These are phyloP conservation scores for Metarhizium humberi DNA, from an alignment of 2,329 filamentous ascomycete genomes.

Conservation along the genomic window DNA sequence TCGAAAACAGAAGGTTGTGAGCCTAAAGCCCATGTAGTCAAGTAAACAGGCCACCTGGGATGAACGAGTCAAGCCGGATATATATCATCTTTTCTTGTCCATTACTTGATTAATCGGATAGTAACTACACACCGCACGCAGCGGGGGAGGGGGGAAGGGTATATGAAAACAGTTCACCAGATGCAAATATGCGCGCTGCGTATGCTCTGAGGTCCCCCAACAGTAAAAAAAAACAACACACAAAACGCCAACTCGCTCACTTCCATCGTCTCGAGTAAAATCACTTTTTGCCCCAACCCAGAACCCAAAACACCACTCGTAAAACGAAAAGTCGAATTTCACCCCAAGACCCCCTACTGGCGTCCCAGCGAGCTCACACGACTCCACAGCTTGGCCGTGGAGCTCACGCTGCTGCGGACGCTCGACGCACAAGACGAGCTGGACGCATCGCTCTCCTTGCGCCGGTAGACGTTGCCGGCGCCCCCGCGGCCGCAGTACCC, in stretches of 20 bases:
- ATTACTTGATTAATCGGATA: too few relatives aligned
- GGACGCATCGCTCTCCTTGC: conserved; percentile 23
- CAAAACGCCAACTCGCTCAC: too few relatives aligned
- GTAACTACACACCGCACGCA: too few relatives aligned
- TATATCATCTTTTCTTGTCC: too few relatives aligned
- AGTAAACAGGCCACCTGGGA: too few relatives aligned
- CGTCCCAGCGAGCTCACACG: conserved; percentile 24
- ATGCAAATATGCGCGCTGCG: conserved; percentile 29
- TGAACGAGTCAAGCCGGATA: too few relatives aligned
- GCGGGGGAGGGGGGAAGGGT: conserved; percentile 21
- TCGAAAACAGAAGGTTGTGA: too few relatives aligned
- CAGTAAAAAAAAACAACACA: too few relatives aligned
- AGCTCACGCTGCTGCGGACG: conserved; percentile 27
- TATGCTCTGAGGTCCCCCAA: conserved; percentile 24
- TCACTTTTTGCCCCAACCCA: background rate
- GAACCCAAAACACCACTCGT: background rate
- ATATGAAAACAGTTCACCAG: conserved; percentile 32
- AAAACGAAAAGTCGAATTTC: background rate
- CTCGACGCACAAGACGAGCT: conserved; percentile 20
- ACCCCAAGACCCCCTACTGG: conserved; percentile 10
- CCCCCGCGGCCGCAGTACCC: conserved; percentile 61
- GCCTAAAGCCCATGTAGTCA: too few relatives aligned
- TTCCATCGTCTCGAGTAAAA: too few relatives aligned
- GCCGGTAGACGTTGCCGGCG: conserved; percentile 55
- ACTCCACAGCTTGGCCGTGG: conserved; percentile 23